Conservation (phyloP, 805 yeast genomes). For the Nakazawaea siamensis region DNA sequence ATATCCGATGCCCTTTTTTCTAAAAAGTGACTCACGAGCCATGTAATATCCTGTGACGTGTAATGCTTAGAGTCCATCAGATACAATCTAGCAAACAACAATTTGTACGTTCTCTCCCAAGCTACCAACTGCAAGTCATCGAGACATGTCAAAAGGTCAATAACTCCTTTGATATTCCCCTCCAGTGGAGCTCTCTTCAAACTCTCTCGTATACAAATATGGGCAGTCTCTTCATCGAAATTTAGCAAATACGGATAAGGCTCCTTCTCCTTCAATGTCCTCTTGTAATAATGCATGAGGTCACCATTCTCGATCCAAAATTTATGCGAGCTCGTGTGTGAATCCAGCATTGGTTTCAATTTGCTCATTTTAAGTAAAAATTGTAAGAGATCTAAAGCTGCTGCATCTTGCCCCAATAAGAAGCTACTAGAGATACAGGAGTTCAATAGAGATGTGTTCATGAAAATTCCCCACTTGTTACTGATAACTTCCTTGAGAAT, state of each 20-base stretch:
- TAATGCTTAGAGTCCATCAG: too few species aligned
- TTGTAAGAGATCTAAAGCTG: neutral
- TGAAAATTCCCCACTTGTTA: neutral
- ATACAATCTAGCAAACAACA: neutral
- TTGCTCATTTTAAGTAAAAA: neutral
- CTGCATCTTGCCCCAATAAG: neutral
- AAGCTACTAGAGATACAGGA: neutral
- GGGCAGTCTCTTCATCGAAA: constrained; percentile 4
- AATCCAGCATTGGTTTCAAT: constrained; percentile 1
- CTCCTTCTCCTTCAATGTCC: neutral
- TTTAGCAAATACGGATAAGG: constrained; percentile 1
- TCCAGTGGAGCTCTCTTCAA: neutral
- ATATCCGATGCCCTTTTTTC: neutral
- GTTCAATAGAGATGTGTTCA: neutral
- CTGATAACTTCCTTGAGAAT: neutral
- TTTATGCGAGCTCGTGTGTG: neutral
- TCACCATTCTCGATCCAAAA: neutral
- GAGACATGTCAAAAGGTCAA: neutral
- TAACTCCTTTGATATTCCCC: neutral
- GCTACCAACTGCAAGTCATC: neutral
- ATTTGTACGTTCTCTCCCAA: neutral
- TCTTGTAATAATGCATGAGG: neutral
- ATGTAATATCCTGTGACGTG: too few species aligned
- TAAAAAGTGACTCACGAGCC: too few species aligned
- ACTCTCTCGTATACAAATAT: constrained; percentile 1